Base-by-base conservation (phyloP, 2,329 filamentous ascomycete genomes). In the Nothomitra cinnamomea region DNA sequence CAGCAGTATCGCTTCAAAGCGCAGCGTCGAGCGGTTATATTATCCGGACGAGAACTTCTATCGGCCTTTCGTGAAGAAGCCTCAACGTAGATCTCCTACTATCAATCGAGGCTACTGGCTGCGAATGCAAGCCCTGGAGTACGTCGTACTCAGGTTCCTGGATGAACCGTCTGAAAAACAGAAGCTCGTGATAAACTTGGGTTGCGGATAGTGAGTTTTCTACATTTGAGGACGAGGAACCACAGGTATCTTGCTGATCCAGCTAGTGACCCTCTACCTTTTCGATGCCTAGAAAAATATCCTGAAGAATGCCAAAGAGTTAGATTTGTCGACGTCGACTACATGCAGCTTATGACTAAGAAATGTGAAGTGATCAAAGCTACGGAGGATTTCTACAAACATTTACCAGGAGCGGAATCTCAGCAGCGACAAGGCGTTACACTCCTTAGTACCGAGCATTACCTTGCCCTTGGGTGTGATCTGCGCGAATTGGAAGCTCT, bases 41-140 rank as follows among this genome's bases (percentile, higher is more conserved):
- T 83, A 85, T 63, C 75, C 83, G 15, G 61, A 79, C 57, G 78
- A 84, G 25, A 85, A 94, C 64, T 94, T 86, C 70, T 90, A 92
- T 60, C 82, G 85, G 48, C 83, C 87, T 63, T 95, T 95, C 66
- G 87, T 94, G 35, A 82, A 78, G 59, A 94, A 89, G 65, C 84
- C 85, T 59, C 82, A 87, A 66, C 75, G 87, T 56, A 76, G 89
- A 49, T 82, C 87, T n/a, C 88, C 90, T 1, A 72, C 95, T 52
- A 92, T 95, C 62, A 95, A 95, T 65, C 78, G 89, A 47, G 87
- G 87, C 50, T 95, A 94, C 63, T 87, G 87, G 78, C 70, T 95
- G 38, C 80, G 88, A 28, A 83, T 95, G 72, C 82, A 84, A 63
- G 83, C 85, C 15, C 81, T 95, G 55, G 86, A 94, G 62, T 74